Evolutionary conservation across 2,329 filamentous ascomycete species (phyloP).

Genomic region (Trichoderma breve): DNA sequence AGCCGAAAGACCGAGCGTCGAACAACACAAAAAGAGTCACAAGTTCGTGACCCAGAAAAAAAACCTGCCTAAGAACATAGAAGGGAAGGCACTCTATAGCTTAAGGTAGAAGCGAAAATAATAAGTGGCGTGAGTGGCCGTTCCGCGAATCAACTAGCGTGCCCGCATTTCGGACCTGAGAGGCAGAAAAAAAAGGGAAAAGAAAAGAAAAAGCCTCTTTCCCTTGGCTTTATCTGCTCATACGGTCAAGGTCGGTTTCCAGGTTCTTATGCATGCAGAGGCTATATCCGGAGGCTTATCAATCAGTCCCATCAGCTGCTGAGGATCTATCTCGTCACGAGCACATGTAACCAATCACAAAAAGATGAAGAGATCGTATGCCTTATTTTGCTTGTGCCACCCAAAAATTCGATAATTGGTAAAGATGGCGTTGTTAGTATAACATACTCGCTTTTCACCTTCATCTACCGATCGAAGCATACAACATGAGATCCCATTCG

Average conservation of each 20-base stretch:
- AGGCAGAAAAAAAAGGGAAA: not conserved
- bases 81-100: not conserved
- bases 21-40: not conserved
- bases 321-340: not conserved
- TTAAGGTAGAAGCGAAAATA: not conserved
- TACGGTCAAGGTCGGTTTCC: not conserved
- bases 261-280: not conserved
- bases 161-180: conserved; percentile 4
- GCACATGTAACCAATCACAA: not conserved
- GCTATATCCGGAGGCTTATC: not conserved
- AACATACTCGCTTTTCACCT: not conserved
- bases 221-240: not conserved
- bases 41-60: not conserved
- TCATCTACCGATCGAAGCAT: not conserved
- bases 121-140: not conserved
- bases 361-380: not conserved
- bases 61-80: not conserved
- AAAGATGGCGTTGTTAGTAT: not conserved
- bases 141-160: conserved; percentile 1
- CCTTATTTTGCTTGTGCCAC: not conserved
- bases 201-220: not conserved
- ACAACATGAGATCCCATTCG: not conserved
- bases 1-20: not conserved
- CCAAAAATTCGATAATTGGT: not conserved
- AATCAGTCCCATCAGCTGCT: not conserved